Percentiles rank a stretch among this genome's conserved stretches.
Evolutionary conservation across 2,329 filamentous ascomycete genomes (phyloP).

Genomic region (Tolypocladium amazonense): DNA sequence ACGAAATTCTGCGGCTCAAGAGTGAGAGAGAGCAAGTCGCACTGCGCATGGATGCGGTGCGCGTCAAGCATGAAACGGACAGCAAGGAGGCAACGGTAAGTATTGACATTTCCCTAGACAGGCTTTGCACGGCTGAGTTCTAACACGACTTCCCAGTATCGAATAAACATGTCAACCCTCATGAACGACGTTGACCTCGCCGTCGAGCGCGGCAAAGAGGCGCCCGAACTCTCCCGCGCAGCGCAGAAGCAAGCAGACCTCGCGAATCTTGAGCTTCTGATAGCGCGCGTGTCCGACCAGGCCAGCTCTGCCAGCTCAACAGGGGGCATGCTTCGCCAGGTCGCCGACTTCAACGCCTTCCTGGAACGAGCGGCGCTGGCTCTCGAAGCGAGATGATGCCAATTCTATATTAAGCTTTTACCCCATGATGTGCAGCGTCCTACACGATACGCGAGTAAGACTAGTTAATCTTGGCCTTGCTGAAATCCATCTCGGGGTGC

Average conservation of each 20-base stretch:
- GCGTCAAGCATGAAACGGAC: conserved; percentile 46
- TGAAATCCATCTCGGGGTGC: conserved; percentile 63
- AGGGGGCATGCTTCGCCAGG: conserved; percentile 43
- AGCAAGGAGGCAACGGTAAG: conserved; percentile 40
- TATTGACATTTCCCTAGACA: not conserved
- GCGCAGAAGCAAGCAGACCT: conserved; percentile 39
- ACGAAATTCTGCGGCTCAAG: conserved; percentile 49
- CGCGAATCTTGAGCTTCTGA: conserved; percentile 45
- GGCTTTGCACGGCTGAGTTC: not conserved
- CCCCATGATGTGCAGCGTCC: not conserved
- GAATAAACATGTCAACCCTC: conserved; percentile 42
- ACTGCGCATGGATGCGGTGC: conserved; percentile 51
- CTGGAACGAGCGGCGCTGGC: conserved; percentile 48
- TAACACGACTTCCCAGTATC: conserved; percentile 19
- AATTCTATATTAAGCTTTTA: not conserved
- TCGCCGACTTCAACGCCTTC: conserved; percentile 53
- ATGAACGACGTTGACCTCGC: conserved; percentile 55
- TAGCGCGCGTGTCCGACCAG: conserved; percentile 44
- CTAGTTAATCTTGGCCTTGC: conserved; percentile 54
- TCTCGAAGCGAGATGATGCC: conserved; percentile 34
- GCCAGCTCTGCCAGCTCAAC: conserved; percentile 36
- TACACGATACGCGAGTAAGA: not conserved
- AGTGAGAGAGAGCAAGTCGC: conserved; percentile 52
- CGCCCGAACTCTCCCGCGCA: conserved; percentile 32
- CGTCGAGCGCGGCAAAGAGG: conserved; percentile 37